Base-by-base conservation (phyloP, 495 filamentous ascomycete genomes). In the Penicillium nucicola region DNA sequence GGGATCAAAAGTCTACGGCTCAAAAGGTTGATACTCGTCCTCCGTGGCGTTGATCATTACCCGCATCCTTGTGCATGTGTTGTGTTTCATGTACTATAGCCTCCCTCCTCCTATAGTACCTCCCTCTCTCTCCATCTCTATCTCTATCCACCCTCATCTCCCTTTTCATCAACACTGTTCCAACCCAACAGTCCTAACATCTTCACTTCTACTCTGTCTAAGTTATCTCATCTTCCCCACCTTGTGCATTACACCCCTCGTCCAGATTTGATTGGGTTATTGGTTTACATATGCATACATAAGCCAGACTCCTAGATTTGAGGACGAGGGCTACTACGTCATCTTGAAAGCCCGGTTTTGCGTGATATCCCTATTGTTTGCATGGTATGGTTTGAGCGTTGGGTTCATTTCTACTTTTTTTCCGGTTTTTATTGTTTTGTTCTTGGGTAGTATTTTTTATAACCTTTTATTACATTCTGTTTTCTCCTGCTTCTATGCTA, bases 1-100 rank as follows among this genome's bases (percentile, higher is more conserved):
- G 63, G 19, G 71, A 67, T 1, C 61, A 64, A 1, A 64, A 53
- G 28, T 45, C 63, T 6, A 30, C 65, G 17, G 58, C 53, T 17
- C 59, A 64, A 14, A 64, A 57, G 45, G 42, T 69, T 18, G 62
- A 66, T 20, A 50, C 66, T 3, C 70, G 71, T 18, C 74, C 74
- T n/a, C 67, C 45, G 3, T 77, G 70, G 69, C 56, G 74, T 38
- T 51, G 25, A 39, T 9, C 32, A 18, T 17, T 8, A 31, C 15
- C 25, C n/a, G n/a, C n/a, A n/a, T n/a, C n/a, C n/a, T n/a, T n/a
- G n/a, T n/a, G n/a, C n/a, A n/a, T n/a, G n/a, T n/a, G n/a, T n/a
- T n/a, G n/a, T 19, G 33, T 11, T 18, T 42, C 37, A 22, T 37
- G 45, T 37, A 11, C 38, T 15, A 19, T 39, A 31, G n/a, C n/a